Evolutionary conservation across 2,329 filamentous ascomycete species (phyloP), one percentile per base, ranked within the genome.

Genomic region (Xenoacremonium recifei): DNA sequence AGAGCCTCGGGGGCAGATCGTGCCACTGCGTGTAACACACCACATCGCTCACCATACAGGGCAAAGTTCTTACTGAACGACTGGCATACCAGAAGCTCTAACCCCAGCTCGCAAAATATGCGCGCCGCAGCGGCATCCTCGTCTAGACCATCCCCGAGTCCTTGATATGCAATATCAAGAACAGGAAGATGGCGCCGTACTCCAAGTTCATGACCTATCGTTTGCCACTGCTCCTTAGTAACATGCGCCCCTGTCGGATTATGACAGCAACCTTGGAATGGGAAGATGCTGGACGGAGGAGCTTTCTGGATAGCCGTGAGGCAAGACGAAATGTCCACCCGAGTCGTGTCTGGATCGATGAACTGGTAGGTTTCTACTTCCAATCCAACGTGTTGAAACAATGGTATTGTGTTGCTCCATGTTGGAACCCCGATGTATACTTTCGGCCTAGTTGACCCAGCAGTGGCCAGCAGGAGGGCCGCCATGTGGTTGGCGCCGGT

Each of bases 1-100:
- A 39, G 27, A 12, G 48, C 39, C 0, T 17, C 39, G 6, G 49
- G 34, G 4, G 38, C 21, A 3, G 37, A 38, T 6, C 39, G 27
- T 18, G 35, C 45, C 3, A 51, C 39, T 3, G 44, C 48, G 33
- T 49, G 48, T 21, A 51, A 36, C 2, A 56, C 62, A 2, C 64
- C 65, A 18, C 53, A 56, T 11, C 65, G 51, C 48, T 68, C 62
- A 2, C 65, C 63, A 35, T 67, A 67, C 1, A 68, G 37, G 0
- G 55, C 65, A 46, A 68, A 65, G 42, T 66, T 67, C 53, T 68
- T 68, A n/a, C 63, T 60, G 38, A 68, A 67, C 0, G 63, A 65
- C 48, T 68, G 65, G 32, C 58, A 62, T 5, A 62, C 58, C 4
- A 64, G 36, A 21, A 64, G 44, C 41, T 66, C 63, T 17, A 61